phyloP scores from a whole-genome alignment of 305 asterid genomes.

The Fraxinus sp. region DNA sequence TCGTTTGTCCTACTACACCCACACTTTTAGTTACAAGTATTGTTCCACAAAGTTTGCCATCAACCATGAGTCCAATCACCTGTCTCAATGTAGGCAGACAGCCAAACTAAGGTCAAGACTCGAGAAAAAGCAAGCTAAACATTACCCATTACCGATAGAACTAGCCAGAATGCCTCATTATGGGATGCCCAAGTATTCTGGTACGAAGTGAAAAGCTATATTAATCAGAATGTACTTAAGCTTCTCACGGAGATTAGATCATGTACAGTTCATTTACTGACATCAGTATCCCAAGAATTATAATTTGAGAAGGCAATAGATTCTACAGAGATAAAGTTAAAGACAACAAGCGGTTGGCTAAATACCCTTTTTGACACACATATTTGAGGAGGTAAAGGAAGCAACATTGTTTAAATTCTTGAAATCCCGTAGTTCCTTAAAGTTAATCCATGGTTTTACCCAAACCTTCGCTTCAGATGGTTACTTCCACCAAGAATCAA shows the following conservation, averaged over 20 bases:
- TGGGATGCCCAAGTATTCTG: not conserved
- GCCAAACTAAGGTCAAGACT: not conserved
- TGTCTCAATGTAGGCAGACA: not conserved
- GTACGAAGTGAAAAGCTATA: not conserved
- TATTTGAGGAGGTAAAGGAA: conserved; percentile 60
- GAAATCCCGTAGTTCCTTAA: conserved; percentile 77
- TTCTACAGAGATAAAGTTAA: not conserved
- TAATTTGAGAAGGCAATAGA: not conserved
- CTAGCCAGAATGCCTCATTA: not conserved
- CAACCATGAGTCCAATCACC: no score
- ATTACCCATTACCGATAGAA: not conserved
- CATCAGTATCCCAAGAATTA: not conserved
- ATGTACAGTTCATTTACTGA: not conserved
- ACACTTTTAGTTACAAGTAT: no score
- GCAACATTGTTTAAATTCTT: conserved; percentile 54
- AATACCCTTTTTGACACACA: conserved; percentile 68
- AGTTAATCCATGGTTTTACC: conserved; percentile 84
- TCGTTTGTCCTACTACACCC: not conserved
- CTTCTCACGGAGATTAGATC: not conserved
- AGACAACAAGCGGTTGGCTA: not conserved
- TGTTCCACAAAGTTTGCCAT: no score
- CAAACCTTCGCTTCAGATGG: conserved; percentile 79
- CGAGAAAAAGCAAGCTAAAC: not conserved
- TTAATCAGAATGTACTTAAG: not conserved
- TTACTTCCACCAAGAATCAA: conserved; percentile 62